Base-by-base conservation (phyloP, 768 basidiomycete species). In the Bullera alba region DNA sequence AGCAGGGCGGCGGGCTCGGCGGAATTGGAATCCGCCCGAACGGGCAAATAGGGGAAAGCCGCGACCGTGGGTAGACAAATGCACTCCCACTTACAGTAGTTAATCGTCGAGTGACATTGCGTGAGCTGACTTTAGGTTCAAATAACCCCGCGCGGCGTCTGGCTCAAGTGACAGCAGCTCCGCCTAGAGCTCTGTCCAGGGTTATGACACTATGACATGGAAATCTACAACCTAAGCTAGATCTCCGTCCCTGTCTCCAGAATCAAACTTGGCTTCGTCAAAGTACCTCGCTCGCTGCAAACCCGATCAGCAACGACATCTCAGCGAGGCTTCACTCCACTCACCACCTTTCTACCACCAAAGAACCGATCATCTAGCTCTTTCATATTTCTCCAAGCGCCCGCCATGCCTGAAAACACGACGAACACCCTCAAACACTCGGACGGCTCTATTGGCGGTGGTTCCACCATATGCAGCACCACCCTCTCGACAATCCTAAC, bases 321-420 rank as follows among this genome's bases (percentile, higher is more conserved):
- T 27, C 42, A 22, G 30, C 23, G 21, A 44, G 44, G n/a, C 19
- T 21, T 14, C 16, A 1, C 5, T 10, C 8, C 28, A 58, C 67
- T 63, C 25, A 65, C 67, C 26, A 93, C 86, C 15, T 79, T 79
- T 57, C 84, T 78, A 8, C 93, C 93, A 12, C 86, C 91, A 65
- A 96, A 97, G 68, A 80, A 93, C 25, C 92, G 78, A 19, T 90
- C 93, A 61, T 97, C 89, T 46, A 96, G 77, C 69, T 93, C 90
- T 42, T 89, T 81, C 2, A 92, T 87, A 0, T 89, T 91, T 73
- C 89, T 88, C 92, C 91, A 97, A 5, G 92, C 93, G 10, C 89
- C 93, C 0, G 80, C 91, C 4, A 87, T 87, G 1, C 92, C 93
- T 0, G 83, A 82, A 63, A 93, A 97, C 46, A 86, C 75, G 15